These are phyloP conservation scores for Colletotrichum tofieldiae DNA, from an alignment of 2,329 filamentous ascomycete species.

Conservation along the genomic window DNA sequence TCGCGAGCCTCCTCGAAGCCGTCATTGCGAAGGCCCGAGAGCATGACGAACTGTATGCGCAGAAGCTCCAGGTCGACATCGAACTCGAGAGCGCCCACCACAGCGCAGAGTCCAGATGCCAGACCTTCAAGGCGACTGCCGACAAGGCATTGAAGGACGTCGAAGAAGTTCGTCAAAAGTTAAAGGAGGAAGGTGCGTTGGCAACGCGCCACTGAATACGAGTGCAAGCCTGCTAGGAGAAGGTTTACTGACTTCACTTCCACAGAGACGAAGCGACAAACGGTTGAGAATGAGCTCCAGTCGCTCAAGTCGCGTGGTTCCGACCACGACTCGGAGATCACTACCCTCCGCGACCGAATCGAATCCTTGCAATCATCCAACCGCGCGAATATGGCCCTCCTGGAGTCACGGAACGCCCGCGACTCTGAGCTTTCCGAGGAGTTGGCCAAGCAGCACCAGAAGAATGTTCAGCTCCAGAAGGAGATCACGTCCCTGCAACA, in stretches of 20 bases:
- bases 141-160: conserved; percentile 89
- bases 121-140: conserved; percentile 84
- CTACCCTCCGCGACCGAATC: conserved; percentile 86
- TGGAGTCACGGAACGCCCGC: conserved; percentile 90
- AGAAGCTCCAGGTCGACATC: conserved; percentile 91
- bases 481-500: conserved; percentile 89
- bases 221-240: background rate
- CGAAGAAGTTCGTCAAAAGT: conserved; percentile 84
- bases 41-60: conserved; percentile 84
- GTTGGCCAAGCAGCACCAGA: conserved; percentile 89
- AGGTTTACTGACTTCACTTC: background rate
- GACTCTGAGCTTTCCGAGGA: conserved; percentile 91
- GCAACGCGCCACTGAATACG: background rate
- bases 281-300: conserved; percentile 87
- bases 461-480: conserved; percentile 86
- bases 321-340: conserved; percentile 81
- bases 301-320: conserved; percentile 82
- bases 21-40: conserved; percentile 86
- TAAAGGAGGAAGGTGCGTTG: conserved; percentile 83
- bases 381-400: conserved; percentile 88
- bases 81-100: conserved; percentile 93
- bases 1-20: conserved; percentile 80
- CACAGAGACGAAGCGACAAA: conserved; percentile 81
- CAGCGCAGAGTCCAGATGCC: conserved; percentile 85
- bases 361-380: conserved; percentile 91